These are phyloP conservation scores for Luffa aegyptiaca DNA, from an alignment of 306 rosid species.

Conservation along the genomic window DNA sequence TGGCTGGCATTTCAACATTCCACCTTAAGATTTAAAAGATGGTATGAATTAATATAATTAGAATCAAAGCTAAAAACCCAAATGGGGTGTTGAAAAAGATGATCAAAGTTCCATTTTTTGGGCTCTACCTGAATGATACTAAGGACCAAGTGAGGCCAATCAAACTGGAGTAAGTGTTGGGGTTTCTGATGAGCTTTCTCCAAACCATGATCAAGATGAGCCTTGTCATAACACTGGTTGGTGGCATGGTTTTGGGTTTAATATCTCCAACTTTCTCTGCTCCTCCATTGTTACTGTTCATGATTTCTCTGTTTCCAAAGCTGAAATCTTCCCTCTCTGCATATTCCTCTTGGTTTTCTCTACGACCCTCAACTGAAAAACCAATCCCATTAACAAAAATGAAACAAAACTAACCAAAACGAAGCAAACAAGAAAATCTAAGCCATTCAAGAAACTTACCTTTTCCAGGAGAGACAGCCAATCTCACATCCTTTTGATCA, in stretches of 20 bases:
- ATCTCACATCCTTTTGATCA: constrained; percentile 59
- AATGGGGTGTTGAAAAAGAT: background rate
- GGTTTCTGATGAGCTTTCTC: constrained; percentile 86
- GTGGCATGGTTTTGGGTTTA: constrained; percentile 51
- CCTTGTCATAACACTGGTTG: constrained; percentile 90
- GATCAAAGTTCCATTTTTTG: too few species aligned
- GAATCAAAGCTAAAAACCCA: background rate
- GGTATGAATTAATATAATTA: background rate
- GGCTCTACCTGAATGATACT: constrained; percentile 62
- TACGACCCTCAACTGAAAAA: constrained; percentile 44
- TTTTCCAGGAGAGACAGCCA: constrained; percentile 72
- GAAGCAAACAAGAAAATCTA: background rate
- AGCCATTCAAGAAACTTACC: constrained; percentile 20
- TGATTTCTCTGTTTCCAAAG: constrained; percentile 64
- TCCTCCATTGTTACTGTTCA: constrained; percentile 30
- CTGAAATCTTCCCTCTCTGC: constrained; percentile 69
- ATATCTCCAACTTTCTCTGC: constrained; percentile 35
- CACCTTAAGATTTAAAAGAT: constrained; percentile 32
- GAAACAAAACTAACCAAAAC: background rate
- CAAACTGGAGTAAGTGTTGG: constrained; percentile 84
- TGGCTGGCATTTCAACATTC: constrained; percentile 74
- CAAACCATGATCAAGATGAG: constrained; percentile 90
- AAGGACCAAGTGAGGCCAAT: constrained; percentile 84
- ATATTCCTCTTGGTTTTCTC: constrained; percentile 61
- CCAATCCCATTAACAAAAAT: background rate